Base-by-base conservation (phyloP, 2,329 filamentous ascomycete species). In the Colletotrichum melonis region DNA sequence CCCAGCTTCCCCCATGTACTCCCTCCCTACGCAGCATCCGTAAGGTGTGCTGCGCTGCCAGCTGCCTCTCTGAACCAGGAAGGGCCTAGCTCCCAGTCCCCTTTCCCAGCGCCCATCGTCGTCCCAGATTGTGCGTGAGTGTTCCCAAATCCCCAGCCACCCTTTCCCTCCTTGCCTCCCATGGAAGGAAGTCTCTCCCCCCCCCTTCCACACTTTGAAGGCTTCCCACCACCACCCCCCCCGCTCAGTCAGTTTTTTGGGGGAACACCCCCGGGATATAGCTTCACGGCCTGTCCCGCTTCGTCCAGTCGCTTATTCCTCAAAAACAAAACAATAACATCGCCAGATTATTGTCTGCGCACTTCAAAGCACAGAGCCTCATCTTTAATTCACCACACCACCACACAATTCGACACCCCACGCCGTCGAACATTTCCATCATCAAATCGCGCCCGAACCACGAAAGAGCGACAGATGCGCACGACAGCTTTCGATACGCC, bases 291-390 rank as follows among this genome's bases (percentile, higher is more conserved):
- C 57, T 74, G 68, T 74, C 74, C 74, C 67, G 72, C 67, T 49
- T 65, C 12, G 52, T 35, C 32, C 32, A 35, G 32, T 65, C 63
- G 65, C 64, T 65, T 46, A 69, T 57, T 62, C 42, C 65, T 30
- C 57, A 24, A 69, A 73, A 75, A 74, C 73, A 75, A 75, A 76
- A 76, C 75, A 76, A 76, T 63, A 75, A 75, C 74, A 76, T 55
- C 64, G 65, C 56, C 60, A 62, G 60, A 30, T 42, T 64, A 54
- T 59, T 55, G 62, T 64, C 52, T 46, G 54, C 54, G 57, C 59
- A 63, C 56, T 5, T 19, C 24, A 28, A 46, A n/a, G n/a, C 56
- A 32, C 52, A 68, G 68, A 68, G 72, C 63, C 69, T 67, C 63
- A 46, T 54, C 32, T 19, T 63, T 63, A 63, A 62, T 49, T 35